These are phyloP conservation scores for Plicaturopsis crispa DNA, from an alignment of 768 basidiomycete species.

Conservation along the genomic window DNA sequence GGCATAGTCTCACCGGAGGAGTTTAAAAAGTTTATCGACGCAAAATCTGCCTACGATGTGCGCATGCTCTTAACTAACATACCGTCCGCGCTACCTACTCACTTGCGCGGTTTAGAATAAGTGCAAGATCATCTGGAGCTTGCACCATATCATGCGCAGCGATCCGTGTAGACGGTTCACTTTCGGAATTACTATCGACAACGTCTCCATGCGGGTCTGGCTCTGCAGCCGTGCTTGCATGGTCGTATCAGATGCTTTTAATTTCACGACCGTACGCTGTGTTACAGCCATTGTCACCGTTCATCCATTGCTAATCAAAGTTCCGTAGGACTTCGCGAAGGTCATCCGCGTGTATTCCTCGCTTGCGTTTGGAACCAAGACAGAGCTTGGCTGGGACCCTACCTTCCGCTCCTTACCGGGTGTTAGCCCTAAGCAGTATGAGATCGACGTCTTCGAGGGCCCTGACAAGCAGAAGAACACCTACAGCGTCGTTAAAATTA, in stretches of 20 bases:
- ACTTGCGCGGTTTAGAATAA: constrained; percentile 4
- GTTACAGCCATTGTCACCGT: background rate
- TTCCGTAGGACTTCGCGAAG: background rate
- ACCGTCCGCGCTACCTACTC: too few relatives aligned
- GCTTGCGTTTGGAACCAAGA: background rate
- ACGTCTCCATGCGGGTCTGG: constrained; percentile 19
- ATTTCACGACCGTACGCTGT: constrained; percentile 1
- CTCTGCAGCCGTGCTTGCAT: constrained; percentile 13
- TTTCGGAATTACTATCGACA: constrained; percentile 21
- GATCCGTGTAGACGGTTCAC: constrained; percentile 18
- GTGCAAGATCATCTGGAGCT: constrained; percentile 18
- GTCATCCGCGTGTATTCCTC: background rate
- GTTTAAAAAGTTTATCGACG: too few relatives aligned
- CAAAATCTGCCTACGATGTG: too few relatives aligned
- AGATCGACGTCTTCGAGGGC: background rate
- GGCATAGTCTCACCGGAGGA: too few relatives aligned
- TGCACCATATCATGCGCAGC: constrained; percentile 18
- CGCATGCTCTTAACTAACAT: too few relatives aligned
- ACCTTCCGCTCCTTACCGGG: background rate
- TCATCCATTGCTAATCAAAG: background rate
- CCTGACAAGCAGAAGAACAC: background rate
- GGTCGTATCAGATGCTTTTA: constrained; percentile 10
- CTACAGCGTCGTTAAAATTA: background rate
- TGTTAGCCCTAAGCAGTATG: background rate
- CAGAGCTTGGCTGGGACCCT: background rate